Conservation (phyloP, 176 grass and related monocot species). For the Carex myosuroides region DNA sequence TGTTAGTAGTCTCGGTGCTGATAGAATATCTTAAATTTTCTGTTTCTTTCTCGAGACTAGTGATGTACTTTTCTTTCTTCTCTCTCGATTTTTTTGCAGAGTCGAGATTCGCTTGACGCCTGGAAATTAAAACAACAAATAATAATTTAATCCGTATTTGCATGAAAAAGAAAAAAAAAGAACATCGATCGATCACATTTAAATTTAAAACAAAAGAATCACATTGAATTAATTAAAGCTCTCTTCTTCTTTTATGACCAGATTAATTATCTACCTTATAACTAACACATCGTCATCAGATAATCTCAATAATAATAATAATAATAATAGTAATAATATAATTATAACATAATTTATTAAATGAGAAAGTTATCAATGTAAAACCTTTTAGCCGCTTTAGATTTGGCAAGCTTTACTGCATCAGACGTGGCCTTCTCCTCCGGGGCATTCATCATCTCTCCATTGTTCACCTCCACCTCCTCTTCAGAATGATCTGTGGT, state of each 20-base stretch:
- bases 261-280: background rate
- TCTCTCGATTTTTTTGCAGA: too few relatives aligned
- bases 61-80: too few relatives aligned
- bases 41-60: too few relatives aligned
- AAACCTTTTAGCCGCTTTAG: conserved; percentile 75
- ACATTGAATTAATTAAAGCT: conserved; percentile 8
- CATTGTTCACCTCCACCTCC: too few relatives aligned
- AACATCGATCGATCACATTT: background rate
- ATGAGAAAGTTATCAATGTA: background rate
- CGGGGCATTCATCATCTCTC: too few relatives aligned
- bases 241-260: background rate
- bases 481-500: too few relatives aligned
- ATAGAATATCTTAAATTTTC: too few relatives aligned
- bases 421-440: conserved; percentile 47
- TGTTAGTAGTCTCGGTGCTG: too few relatives aligned
- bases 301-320: background rate
- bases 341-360: background rate
- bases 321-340: background rate
- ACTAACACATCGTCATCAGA: background rate
- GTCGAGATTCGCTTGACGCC: too few relatives aligned
- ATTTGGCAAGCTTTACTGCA: conserved; percentile 52
- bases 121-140: too few relatives aligned
- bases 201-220: background rate
- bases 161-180: background rate
- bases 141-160: background rate